Base-by-base conservation (phyloP, 2,329 filamentous ascomycete genomes). In the Truncatella angustata region DNA sequence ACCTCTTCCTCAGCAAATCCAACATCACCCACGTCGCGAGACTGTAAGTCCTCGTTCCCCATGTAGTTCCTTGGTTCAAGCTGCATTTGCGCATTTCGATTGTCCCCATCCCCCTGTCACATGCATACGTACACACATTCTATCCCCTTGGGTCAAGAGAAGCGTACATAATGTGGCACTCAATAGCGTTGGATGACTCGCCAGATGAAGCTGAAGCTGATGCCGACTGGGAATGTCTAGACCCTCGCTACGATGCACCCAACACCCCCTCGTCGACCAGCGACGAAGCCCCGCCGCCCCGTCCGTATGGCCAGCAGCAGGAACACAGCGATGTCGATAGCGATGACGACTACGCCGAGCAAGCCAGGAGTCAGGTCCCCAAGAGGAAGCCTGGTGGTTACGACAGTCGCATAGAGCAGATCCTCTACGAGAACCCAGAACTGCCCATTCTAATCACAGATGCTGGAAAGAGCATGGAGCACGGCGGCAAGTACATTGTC, bases 371-470 rank as follows among this genome's bases (percentile, higher is more conserved):
- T 52, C 73, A 79, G 48, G 70, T 74, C 12, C 80, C 82, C n/a
- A 76, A 79, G 54, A 78, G 79, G 52, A 93, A 90, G 73, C 90
- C 91, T 55, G 91, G 90, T 21, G 90, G 89, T 24, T 99, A 99
- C 65, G 88, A 94, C 66, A 97, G 93, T 68, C 87, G 94, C 49
- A 92, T 99, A 59, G 93, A 99, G 73, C 94, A 99, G 77, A 93
- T 97, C 54, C 85, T 99, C 43, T 96, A 96, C 68, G 94, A 99
- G 73, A 90, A 96, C 58, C 92, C 91, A 0, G 87, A 93, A 51
- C 81, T 95, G 60, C 86, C 91, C 54, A 95, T 99, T 58, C 71
- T 95, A 54, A 99, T 99, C 61, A 93, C 89, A 1, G 90, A 96
- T 66, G 94, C 95, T 3, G 94, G 94, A 54, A 99, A 99, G 81